Percentiles rank a stretch among this genome's conserved stretches.
These are phyloP conservation scores for Adansonia gregorii DNA, from an alignment of 441 rosid species.

Conservation along the genomic window DNA sequence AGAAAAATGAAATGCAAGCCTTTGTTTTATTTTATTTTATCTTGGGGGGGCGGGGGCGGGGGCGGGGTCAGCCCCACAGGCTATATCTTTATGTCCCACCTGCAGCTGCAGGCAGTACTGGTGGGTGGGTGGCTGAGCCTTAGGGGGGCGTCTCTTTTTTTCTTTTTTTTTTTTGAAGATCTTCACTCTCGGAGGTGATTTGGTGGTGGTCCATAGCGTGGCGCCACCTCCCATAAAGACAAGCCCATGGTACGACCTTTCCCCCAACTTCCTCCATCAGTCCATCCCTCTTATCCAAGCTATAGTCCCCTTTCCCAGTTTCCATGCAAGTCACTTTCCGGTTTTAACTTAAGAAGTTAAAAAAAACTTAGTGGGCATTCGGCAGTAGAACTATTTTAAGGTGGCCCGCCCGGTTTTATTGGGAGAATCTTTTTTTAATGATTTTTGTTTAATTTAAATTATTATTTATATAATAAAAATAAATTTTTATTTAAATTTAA, in stretches of 20 bases:
- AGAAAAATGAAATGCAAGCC: background rate
- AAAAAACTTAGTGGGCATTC: background rate
- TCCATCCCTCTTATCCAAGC: background rate
- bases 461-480: no score
- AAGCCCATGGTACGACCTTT: background rate
- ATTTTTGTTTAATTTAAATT: no score
- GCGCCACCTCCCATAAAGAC: slow-evolving; percentile 22
- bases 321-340: background rate
- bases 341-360: background rate
- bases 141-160: background rate
- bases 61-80: background rate
- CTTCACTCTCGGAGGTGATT: background rate
- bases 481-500: no score
- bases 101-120: background rate
- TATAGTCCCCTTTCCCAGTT: background rate
- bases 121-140: background rate
- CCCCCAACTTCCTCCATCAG: background rate
- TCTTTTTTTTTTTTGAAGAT: background rate
- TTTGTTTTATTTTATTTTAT: background rate
- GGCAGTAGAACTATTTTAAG: no score
- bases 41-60: no score
- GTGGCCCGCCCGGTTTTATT: no score
- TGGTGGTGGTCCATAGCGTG: slow-evolving; percentile 21
- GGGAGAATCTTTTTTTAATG: no score
- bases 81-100: background rate